A percentile compares a stretch with the other conserved stretches of the same genome.
Evolutionary conservation across 208 protist genomes (phyloP).

Genomic region (Leishmania major): DNA sequence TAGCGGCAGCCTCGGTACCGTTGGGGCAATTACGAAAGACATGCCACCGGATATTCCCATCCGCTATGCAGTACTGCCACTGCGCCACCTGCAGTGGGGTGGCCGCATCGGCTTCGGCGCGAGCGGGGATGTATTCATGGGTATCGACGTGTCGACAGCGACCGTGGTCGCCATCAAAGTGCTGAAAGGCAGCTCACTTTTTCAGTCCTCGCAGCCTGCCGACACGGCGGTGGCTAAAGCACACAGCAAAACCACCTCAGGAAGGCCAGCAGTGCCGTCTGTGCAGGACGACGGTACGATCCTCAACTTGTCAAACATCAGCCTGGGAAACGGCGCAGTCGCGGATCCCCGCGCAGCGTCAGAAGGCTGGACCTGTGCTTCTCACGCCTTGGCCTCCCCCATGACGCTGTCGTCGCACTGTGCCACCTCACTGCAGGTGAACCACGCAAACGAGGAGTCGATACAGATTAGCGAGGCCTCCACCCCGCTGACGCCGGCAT

Average conservation of each 20-base stretch:
- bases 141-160: constrained; percentile 66
- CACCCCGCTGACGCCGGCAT: not conserved
- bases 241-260: not conserved
- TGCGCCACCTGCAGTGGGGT: constrained; percentile 63
- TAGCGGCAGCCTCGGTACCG: constrained; percentile 1
- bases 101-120: constrained; percentile 57
- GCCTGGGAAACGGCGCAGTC: not conserved
- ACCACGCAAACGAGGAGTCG: constrained; percentile 16
- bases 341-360: not conserved
- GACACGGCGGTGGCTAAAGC: not conserved
- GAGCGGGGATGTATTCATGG: constrained; percentile 66
- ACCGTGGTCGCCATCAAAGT: constrained; percentile 75
- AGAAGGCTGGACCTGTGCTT: not conserved
- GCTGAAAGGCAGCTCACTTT: constrained; percentile 43
- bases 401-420: not conserved
- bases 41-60: constrained; percentile 31
- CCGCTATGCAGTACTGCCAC: constrained; percentile 49
- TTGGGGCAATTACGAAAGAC: constrained; percentile 13
- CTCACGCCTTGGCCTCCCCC: not conserved
- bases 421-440: too few species aligned
- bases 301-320: constrained; percentile 5
- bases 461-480: constrained; percentile 6
- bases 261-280: not conserved
- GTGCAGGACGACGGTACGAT: constrained; percentile 1
- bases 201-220: not conserved